Evolutionary conservation across 805 yeast species (phyloP).

Genomic region (Metschnikowia reukaufii): DNA sequence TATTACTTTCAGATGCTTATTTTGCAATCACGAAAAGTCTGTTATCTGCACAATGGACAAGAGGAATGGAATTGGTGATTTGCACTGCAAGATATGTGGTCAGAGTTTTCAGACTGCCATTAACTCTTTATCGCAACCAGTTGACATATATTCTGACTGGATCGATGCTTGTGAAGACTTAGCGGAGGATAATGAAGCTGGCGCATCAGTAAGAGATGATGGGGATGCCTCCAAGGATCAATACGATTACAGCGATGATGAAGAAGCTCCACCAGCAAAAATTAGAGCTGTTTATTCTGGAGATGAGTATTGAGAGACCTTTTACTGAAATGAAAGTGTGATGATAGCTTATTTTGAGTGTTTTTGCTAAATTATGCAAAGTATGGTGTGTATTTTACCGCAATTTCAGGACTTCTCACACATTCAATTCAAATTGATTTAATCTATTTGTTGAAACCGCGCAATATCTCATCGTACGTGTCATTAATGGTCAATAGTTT

Average conservation of each 20-base stretch:
- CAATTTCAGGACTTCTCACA: no score
- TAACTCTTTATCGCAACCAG: conserved; percentile 81
- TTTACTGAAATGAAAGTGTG: no score
- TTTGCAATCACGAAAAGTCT: conserved; percentile 93
- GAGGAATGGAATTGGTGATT: conserved; percentile 76
- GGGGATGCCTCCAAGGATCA: conserved; percentile 4
- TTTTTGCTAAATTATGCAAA: no score
- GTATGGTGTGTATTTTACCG: no score
- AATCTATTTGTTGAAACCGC: conserved; percentile 13
- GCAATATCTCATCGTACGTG: conserved; percentile 24
- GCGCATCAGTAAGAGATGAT: conserved; percentile 18
- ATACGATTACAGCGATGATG: conserved; percentile 37
- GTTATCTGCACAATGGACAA: conserved; percentile 87
- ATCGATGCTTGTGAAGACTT: conserved; percentile 93
- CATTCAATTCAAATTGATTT: not conserved
- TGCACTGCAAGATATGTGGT: conserved; percentile 91
- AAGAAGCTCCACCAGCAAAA: conserved; percentile 23
- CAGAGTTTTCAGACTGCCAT: conserved; percentile 89
- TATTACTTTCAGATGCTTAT: conserved; percentile 82
- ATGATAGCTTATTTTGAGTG: no score
- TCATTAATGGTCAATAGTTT: conserved; percentile 17
- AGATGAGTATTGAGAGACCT: conserved; percentile 30
- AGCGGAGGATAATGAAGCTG: conserved; percentile 58
- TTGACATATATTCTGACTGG: conserved; percentile 96
- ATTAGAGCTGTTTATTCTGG: conserved; percentile 27